Conservation (phyloP, 148 eudicot genomes). For the Pharnaceum exiguum region DNA sequence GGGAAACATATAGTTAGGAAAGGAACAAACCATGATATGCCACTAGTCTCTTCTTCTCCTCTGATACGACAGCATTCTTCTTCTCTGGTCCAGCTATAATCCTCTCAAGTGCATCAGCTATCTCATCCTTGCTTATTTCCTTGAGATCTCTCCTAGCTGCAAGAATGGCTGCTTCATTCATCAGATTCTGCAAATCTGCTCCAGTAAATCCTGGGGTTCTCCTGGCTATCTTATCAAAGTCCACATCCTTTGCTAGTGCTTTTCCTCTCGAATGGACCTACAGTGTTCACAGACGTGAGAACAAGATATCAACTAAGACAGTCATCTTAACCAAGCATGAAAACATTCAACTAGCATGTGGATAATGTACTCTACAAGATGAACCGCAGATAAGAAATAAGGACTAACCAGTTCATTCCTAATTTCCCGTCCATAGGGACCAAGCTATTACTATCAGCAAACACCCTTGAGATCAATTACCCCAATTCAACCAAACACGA, state of each 20-base stretch:
- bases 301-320: neutral
- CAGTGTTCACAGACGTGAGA: neutral
- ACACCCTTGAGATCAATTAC: no score
- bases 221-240: slow-evolving; percentile 90
- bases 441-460: no score
- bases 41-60: slow-evolving; percentile 92
- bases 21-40: slow-evolving; percentile 79
- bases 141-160: slow-evolving; percentile 97
- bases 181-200: slow-evolving; percentile 93
- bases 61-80: slow-evolving; percentile 98
- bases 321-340: no score
- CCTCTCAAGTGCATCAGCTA: slow-evolving; percentile 93
- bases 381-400: no score
- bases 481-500: no score
- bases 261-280: slow-evolving; percentile 99
- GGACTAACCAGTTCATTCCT: no score
- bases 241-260: slow-evolving; percentile 97
- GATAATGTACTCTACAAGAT: no score
- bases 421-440: no score
- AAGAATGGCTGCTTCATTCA: slow-evolving; percentile 99
- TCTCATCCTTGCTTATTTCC: slow-evolving; percentile 99
- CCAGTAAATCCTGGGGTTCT: slow-evolving; percentile 99
- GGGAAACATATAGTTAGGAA: neutral
- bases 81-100: slow-evolving; percentile 99
- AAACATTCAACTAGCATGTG: neutral